Conservation (phyloP, 176 grass and related monocot species). For the Dendrocalamus sinicus region DNA sequence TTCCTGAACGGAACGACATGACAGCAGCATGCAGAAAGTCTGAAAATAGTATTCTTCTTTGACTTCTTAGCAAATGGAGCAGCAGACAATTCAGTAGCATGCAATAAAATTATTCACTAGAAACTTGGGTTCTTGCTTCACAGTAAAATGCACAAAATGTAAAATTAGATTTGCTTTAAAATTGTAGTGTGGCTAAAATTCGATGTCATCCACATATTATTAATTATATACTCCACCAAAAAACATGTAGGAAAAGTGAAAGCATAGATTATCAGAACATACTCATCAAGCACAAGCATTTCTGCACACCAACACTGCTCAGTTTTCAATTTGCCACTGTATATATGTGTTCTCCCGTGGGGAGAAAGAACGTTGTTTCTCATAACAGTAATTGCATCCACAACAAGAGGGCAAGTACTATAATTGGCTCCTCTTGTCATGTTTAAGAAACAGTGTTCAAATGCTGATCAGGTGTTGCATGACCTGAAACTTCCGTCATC, state of each 20-base stretch:
- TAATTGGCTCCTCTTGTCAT: background rate
- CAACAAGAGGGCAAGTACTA: background rate
- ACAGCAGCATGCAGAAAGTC: too few relatives aligned
- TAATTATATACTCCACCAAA: background rate
- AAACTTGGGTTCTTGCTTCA: too few relatives aligned
- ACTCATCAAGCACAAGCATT: background rate
- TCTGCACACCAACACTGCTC: background rate
- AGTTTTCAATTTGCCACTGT: constrained; percentile 1
- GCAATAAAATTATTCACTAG: too few relatives aligned
- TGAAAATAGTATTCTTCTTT: too few relatives aligned
- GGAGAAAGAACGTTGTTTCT: constrained; percentile 12
- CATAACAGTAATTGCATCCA: background rate
- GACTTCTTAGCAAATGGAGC: too few relatives aligned
- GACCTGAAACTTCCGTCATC: constrained; percentile 30
- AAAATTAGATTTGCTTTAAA: too few relatives aligned
- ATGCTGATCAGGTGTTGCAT: constrained; percentile 27
- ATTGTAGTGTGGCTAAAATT: too few relatives aligned
- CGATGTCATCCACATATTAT: too few relatives aligned
- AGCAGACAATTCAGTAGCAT: too few relatives aligned
- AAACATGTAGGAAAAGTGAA: background rate
- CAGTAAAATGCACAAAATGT: too few relatives aligned
- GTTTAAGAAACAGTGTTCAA: constrained; percentile 21
- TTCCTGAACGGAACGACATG: too few relatives aligned
- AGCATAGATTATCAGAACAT: constrained; percentile 19
- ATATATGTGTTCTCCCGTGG: constrained; percentile 11